Conservation (phyloP, 495 filamentous ascomycete genomes). For the Letharia columbiana region DNA sequence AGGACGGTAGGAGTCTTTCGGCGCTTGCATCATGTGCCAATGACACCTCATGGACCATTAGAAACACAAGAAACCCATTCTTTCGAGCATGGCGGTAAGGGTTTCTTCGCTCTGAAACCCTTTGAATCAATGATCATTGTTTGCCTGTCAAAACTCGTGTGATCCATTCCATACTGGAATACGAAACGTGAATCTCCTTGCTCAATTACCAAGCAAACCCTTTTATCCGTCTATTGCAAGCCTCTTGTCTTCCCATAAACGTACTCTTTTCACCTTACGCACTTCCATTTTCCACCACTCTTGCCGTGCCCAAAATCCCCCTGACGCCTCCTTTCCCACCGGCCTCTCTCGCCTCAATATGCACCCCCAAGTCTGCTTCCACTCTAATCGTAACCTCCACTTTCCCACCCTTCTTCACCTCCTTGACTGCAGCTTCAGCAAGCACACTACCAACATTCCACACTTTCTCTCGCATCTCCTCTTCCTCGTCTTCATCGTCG, state of each 20-base stretch:
- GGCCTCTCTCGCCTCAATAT: constrained; percentile 73
- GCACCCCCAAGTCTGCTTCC: constrained; percentile 63
- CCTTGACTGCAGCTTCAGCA: constrained; percentile 76
- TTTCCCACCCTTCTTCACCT: constrained; percentile 78
- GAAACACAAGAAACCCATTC: neutral
- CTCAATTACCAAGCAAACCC: neutral
- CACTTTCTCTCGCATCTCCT: constrained; percentile 80
- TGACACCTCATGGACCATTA: neutral
- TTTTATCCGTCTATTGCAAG: neutral
- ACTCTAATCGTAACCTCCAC: constrained; percentile 91
- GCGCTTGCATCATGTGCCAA: neutral
- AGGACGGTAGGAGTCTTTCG: neutral
- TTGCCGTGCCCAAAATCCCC: constrained; percentile 51
- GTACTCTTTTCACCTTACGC: constrained; percentile 24
- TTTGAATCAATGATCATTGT: neutral
- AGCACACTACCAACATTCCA: constrained; percentile 81
- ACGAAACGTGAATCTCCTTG: neutral
- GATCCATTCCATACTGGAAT: neutral
- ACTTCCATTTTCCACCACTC: constrained; percentile 34
- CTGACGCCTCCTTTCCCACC: constrained; percentile 79
- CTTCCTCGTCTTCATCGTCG: constrained; percentile 71
- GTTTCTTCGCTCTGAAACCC: neutral
- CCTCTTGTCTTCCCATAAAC: neutral
- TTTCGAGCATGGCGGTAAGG: neutral
- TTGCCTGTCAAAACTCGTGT: neutral